phyloP scores from a whole-genome alignment of 441 rosid species.

The Macaranga tanarius region DNA sequence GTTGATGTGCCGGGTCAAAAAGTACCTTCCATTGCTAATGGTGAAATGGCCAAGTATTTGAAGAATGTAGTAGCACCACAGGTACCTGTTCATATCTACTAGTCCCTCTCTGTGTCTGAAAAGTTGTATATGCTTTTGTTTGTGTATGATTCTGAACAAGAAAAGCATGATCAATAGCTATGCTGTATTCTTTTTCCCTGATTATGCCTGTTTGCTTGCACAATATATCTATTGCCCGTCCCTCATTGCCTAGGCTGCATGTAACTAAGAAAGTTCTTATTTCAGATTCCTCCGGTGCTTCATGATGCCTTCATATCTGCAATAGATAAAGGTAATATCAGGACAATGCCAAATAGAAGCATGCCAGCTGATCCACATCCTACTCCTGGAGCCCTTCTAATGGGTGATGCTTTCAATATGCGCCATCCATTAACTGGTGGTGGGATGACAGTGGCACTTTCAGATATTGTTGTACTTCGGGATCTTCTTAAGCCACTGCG shows the following conservation, averaged over 20 bases:
- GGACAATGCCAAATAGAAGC: slow-evolving; percentile 91
- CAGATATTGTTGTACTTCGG: slow-evolving; percentile 77
- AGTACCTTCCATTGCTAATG: slow-evolving; percentile 64
- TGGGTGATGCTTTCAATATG: slow-evolving; percentile 98
- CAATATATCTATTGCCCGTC: not conserved
- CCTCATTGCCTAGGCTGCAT: not conserved
- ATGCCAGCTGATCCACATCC: slow-evolving; percentile 88
- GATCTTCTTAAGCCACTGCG: slow-evolving; percentile 66
- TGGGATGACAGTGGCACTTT: slow-evolving; percentile 88
- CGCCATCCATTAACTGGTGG: slow-evolving; percentile 95
- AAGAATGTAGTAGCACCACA: slow-evolving; percentile 63
- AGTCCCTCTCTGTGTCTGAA: not conserved
- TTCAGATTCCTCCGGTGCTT: slow-evolving; percentile 67
- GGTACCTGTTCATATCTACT: slow-evolving; percentile 20
- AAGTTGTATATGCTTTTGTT: slow-evolving; percentile 16
- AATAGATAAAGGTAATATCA: slow-evolving; percentile 65
- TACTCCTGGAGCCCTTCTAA: slow-evolving; percentile 78
- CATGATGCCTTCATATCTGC: slow-evolving; percentile 67
- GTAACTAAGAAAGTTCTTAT: not conserved
- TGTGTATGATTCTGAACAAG: not conserved
- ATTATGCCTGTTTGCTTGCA: not conserved
- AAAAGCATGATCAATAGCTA: not conserved
- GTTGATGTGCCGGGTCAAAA: slow-evolving; percentile 74
- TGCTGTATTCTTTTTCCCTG: not conserved
- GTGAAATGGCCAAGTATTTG: slow-evolving; percentile 76